Base-by-base conservation (phyloP, 257 asterid genomes). In the Thymus mandschuricus region DNA sequence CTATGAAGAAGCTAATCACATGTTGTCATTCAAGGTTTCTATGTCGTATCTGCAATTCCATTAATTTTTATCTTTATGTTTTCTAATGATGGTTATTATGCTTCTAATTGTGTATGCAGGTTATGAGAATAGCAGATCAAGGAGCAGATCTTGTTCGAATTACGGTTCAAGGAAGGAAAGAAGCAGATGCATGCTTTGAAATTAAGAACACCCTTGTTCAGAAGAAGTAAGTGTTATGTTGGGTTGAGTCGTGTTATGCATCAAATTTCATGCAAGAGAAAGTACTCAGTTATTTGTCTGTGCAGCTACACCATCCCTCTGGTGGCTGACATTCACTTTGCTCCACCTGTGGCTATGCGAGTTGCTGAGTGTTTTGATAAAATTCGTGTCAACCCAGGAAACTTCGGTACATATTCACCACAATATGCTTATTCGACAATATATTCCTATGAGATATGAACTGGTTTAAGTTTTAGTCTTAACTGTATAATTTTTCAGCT, bases 311-410 rank as follows among this genome's bases (percentile, higher is more conserved):
- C 65, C 61, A 73, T 73, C 58, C 78, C 99, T 75, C 86, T 95
- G 83, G 99, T 95, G 61, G 98, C 99, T 8, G 99, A 95, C 79
- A 95, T 95, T 76, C 99, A 95, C 81, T 95, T 95, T 73, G 97
- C 99, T 55, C 99, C 98, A 79, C 70, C 98, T n/a, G 79, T 92
- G 80, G 99, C 99, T 3, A 64, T 95, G 81, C 88, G 98, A 79
- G 96, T 95, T 74, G 87, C 97, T 12, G 99, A 95, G 74, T 95
- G 99, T 83, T 95, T 95, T 73, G 99, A 95, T 34, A 95, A 95
- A 78, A 95, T 95, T 79, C 98, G 99, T 35, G 97, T 95, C 64
- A 95, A 95, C 74, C 99, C 99, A 2, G 99, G 99, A 81, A 95
- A 95, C 76, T 95, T 95, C 64, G 99, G 99, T 93, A 86, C 75